A percentile compares a stretch with the other conserved stretches of the same genome.
phyloP scores from a whole-genome alignment of 1,284 basidiomycete genomes.

The Melampsora americana region DNA sequence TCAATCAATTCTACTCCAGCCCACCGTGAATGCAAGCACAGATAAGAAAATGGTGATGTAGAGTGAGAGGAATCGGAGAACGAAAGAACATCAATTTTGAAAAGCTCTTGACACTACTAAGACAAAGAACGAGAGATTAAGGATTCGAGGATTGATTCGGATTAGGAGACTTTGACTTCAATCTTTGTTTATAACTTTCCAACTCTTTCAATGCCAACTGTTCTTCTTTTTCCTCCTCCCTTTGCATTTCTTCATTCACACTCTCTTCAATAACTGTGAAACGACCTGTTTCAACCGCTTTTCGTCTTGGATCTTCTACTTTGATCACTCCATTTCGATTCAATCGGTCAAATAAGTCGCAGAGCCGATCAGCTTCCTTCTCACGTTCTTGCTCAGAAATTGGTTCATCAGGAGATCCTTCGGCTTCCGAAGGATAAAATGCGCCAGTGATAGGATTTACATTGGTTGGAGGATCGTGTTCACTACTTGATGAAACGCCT shows the following conservation, averaged over 20 bases:
- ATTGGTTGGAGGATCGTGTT: background rate
- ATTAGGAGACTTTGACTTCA: no score
- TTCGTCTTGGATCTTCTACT: constrained; percentile 50
- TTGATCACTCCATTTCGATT: constrained; percentile 62
- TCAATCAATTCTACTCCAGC: no score
- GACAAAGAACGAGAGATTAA: no score
- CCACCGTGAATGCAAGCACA: no score
- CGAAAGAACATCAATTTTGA: no score
- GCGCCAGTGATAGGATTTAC: constrained; percentile 35
- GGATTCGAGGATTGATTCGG: no score
- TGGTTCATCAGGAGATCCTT: background rate
- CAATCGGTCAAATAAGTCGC: constrained; percentile 80
- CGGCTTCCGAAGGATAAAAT: background rate
- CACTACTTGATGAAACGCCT: constrained; percentile 15
- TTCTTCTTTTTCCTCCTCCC: constrained; percentile 16
- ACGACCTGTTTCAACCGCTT: constrained; percentile 46
- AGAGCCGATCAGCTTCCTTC: constrained; percentile 70
- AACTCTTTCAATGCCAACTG: constrained; percentile 23
- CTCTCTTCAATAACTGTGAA: constrained; percentile 50
- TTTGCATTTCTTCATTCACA: constrained; percentile 58
- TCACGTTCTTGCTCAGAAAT: constrained; percentile 22
- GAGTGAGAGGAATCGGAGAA: no score
- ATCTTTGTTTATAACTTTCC: constrained; percentile 27
- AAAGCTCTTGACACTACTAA: no score
- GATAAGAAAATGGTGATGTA: no score